Conservation (phyloP, 176 grass and related monocot species). For the Raddia distichophylla region DNA sequence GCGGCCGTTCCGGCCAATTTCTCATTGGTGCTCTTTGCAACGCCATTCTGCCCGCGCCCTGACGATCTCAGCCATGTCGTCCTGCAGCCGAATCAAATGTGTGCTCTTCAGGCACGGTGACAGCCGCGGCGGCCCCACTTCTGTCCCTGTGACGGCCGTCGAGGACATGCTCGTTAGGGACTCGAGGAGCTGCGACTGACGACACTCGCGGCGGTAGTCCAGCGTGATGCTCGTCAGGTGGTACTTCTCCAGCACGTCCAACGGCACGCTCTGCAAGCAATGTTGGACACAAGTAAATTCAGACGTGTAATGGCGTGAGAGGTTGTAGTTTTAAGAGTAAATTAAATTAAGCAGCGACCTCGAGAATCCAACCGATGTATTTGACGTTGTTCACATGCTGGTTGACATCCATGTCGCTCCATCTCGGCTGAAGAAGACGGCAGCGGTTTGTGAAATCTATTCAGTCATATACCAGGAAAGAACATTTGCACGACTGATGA, state of each 20-base stretch:
- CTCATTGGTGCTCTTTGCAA: conserved; percentile 33
- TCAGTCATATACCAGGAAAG: not conserved
- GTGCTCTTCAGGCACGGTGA: conserved; percentile 36
- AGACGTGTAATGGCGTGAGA: not conserved
- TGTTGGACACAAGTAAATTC: not conserved
- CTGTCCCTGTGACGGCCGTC: not conserved
- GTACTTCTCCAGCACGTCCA: conserved; percentile 56
- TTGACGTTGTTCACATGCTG: conserved; percentile 71
- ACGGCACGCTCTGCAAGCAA: conserved; percentile 47
- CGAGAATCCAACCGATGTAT: conserved; percentile 65
- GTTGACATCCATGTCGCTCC: conserved; percentile 65
- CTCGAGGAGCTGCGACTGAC: conserved; percentile 55
- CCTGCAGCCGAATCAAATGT: conserved; percentile 49
- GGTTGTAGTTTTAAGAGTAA: too few species aligned
- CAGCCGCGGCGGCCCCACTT: not conserved
- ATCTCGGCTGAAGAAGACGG: conserved; percentile 47
- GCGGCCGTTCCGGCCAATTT: not conserved
- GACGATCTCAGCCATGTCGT: conserved; percentile 52
- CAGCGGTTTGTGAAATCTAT: not conserved
- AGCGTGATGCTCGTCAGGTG: conserved; percentile 65
- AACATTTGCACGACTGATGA: not conserved
- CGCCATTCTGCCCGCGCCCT: conserved; percentile 51
- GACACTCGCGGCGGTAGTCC: conserved; percentile 52
- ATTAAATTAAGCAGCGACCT: conserved; percentile 23
- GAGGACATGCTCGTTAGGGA: conserved; percentile 52